phyloP scores from a whole-genome alignment of 257 asterid species.

The Cruciata laevipes region DNA sequence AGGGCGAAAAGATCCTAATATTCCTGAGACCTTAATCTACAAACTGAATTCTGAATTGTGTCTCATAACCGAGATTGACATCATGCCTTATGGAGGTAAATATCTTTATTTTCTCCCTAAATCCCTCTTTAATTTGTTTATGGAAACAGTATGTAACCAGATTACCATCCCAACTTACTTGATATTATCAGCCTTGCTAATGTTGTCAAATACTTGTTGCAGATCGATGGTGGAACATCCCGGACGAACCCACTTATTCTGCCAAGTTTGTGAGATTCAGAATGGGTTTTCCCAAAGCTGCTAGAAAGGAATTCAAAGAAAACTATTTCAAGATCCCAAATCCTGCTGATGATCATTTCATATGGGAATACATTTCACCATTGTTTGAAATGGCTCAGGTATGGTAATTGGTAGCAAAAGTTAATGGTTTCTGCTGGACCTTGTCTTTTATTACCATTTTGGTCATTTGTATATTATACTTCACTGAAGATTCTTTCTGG shows the following conservation, averaged over 20 bases:
- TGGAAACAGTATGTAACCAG: background rate
- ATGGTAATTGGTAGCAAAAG: background rate
- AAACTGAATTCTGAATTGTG: constrained; percentile 52
- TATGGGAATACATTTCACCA: constrained; percentile 75
- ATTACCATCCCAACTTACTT: background rate
- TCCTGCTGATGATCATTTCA: constrained; percentile 60
- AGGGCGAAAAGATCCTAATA: constrained; percentile 60
- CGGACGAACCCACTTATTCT: constrained; percentile 32
- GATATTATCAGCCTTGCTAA: background rate
- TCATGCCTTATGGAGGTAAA: constrained; percentile 76
- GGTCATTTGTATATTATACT: background rate
- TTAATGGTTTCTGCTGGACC: background rate
- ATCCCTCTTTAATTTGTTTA: background rate
- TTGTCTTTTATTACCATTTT: no score
- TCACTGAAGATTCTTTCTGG: background rate
- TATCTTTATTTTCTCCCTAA: background rate
- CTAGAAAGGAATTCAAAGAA: constrained; percentile 21
- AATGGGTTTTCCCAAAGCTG: constrained; percentile 51
- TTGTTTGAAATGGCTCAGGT: constrained; percentile 72
- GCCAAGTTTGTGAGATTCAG: constrained; percentile 62
- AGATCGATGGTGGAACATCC: background rate
- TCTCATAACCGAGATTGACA: constrained; percentile 55
- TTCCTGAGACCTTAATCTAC: constrained; percentile 62
- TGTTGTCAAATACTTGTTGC: background rate
- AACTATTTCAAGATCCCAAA: constrained; percentile 27